Conservation (phyloP, 1,139 yeast species). For the Candida smagusa region DNA sequence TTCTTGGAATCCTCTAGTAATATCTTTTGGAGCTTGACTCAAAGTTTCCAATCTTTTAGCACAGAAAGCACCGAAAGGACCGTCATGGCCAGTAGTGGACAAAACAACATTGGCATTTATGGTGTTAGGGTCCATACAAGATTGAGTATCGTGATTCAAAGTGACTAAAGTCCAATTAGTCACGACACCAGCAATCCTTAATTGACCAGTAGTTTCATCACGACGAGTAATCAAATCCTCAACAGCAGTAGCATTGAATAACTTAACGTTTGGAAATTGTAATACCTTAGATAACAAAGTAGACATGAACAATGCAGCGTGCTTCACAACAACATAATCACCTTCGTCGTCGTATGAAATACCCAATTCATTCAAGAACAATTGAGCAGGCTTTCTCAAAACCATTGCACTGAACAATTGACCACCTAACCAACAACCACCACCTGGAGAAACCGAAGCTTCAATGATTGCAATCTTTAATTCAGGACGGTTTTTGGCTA, state of each 20-base stretch:
- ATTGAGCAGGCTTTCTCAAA: slow-evolving; percentile 72
- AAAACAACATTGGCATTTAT: slow-evolving; percentile 69
- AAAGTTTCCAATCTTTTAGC: slow-evolving; percentile 47
- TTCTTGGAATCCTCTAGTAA: slow-evolving; percentile 15
- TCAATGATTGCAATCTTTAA: slow-evolving; percentile 73
- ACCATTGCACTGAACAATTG: slow-evolving; percentile 78
- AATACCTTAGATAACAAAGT: slow-evolving; percentile 69
- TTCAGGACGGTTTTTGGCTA: slow-evolving; percentile 75
- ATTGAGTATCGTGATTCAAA: slow-evolving; percentile 72
- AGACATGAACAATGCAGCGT: slow-evolving; percentile 76
- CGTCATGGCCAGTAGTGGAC: slow-evolving; percentile 79
- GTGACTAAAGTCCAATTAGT: slow-evolving; percentile 82
- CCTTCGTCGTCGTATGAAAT: slow-evolving; percentile 77
- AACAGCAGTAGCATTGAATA: slow-evolving; percentile 79
- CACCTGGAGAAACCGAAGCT: slow-evolving; percentile 75
- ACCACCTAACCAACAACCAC: slow-evolving; percentile 83
- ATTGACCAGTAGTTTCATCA: slow-evolving; percentile 50
- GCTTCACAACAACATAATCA: slow-evolving; percentile 75
- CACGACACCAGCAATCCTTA: slow-evolving; percentile 75
- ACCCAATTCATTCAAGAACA: slow-evolving; percentile 62
- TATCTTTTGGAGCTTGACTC: slow-evolving; percentile 25
- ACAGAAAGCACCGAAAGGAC: slow-evolving; percentile 81
- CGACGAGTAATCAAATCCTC: slow-evolving; percentile 77
- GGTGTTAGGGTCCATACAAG: slow-evolving; percentile 84
- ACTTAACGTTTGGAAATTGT: slow-evolving; percentile 68